Evolutionary conservation across 2,329 filamentous ascomycete species (phyloP).

Genomic region (Alternaria postmessia): DNA sequence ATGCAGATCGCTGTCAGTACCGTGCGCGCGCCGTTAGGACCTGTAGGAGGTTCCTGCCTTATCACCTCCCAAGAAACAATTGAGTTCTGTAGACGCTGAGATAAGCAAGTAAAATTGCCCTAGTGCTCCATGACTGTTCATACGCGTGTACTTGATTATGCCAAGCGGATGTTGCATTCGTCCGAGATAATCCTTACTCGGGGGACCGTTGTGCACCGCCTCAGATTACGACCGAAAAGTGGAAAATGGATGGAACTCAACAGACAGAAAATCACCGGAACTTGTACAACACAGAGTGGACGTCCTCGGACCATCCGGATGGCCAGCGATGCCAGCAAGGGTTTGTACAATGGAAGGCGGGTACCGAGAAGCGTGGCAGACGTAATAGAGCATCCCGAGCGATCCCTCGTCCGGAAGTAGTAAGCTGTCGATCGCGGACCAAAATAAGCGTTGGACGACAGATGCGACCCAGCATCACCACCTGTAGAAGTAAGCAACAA

Average conservation of each 20-base stretch:
- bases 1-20: not conserved
- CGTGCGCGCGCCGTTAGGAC: not conserved
- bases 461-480: not conserved
- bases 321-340: not conserved
- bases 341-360: not conserved
- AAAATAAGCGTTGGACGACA: not conserved
- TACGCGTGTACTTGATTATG: not conserved
- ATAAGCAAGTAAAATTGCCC: not conserved
- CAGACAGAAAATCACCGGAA: not conserved
- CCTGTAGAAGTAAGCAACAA: not conserved
- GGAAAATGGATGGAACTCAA: not conserved
- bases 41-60: not conserved
- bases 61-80: not conserved
- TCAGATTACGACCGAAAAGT: not conserved
- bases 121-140: not conserved
- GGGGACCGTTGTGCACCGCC: not conserved
- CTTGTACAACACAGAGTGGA: not conserved
- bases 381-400: constrained; percentile 7
- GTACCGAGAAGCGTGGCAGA: constrained; percentile 2
- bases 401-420: constrained; percentile 10
- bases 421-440: constrained; percentile 10
- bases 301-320: not conserved
- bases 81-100: not conserved
- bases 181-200: not conserved
- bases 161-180: not conserved